Evolutionary conservation across 2,329 filamentous ascomycete species (phyloP).

Genomic region (Cryphonectria nitschkei): DNA sequence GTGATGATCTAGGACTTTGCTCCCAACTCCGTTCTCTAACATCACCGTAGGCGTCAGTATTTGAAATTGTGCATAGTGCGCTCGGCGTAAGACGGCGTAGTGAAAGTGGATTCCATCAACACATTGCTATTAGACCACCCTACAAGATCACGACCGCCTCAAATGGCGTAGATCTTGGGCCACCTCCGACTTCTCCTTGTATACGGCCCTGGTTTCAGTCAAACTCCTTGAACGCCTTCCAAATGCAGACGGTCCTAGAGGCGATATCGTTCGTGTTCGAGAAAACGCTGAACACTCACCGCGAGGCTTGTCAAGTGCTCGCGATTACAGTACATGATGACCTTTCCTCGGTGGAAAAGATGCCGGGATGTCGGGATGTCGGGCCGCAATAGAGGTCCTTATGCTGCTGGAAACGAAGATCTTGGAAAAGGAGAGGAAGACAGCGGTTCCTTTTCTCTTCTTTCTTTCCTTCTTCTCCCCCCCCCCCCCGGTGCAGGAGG

Average conservation of each 20-base stretch:
- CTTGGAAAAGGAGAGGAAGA: not conserved
- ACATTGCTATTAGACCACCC: not conserved
- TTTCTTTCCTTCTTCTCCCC: not conserved
- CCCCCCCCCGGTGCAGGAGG: not conserved
- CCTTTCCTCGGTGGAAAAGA: not conserved
- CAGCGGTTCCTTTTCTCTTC: not conserved
- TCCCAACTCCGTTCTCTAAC: not conserved
- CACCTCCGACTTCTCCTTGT: not conserved
- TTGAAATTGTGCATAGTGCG: not conserved
- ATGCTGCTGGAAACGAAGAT: not conserved
- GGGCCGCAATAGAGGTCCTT: not conserved
- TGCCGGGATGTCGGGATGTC: not conserved
- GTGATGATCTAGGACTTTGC: not conserved
- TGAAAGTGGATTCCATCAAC: not conserved
- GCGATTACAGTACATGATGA: not conserved
- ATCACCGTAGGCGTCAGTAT: not conserved
- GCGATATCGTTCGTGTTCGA: not conserved
- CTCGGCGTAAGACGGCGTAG: not conserved
- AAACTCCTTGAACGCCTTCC: conserved; percentile 22
- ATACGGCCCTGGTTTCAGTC: conserved; percentile 8
- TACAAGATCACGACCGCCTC: conserved; percentile 1
- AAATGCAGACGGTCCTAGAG: conserved; percentile 21
- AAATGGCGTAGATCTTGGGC: not conserved
- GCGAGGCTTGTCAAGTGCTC: not conserved
- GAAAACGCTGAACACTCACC: not conserved